These are phyloP conservation scores for Kalaharituber pfeilii DNA, from an alignment of 2,329 filamentous ascomycete genomes.

Conservation along the genomic window DNA sequence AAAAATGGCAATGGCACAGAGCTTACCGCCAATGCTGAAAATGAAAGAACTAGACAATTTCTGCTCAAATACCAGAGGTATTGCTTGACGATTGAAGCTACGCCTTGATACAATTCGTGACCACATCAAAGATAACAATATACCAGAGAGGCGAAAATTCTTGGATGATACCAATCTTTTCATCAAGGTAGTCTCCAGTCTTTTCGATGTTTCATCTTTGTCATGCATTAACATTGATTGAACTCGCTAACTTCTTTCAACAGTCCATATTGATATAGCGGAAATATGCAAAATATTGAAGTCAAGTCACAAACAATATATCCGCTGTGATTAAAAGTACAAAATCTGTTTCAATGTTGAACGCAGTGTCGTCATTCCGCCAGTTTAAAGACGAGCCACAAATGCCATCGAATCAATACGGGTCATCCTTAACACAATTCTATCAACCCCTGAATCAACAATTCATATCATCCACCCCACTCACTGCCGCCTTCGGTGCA, in stretches of 20 bases:
- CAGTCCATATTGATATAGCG: conserved; percentile 21
- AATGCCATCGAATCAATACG: background rate
- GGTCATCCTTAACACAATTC: conserved; percentile 4
- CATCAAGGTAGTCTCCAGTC: conserved; percentile 20
- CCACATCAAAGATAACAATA: conserved; percentile 20
- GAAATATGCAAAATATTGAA: conserved; percentile 21
- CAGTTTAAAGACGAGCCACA: conserved; percentile 15
- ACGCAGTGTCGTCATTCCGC: conserved; percentile 20
- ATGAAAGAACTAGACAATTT: conserved; percentile 20
- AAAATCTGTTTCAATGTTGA: conserved; percentile 22
- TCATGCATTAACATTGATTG: conserved; percentile 3
- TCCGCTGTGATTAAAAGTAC: conserved; percentile 21
- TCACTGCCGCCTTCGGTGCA: conserved; percentile 22
- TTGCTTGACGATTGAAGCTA: conserved; percentile 17
- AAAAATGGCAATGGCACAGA: conserved; percentile 19
- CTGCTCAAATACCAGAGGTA: conserved; percentile 19
- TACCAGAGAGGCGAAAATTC: conserved; percentile 19
- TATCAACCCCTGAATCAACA: conserved; percentile 8
- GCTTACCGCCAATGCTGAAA: conserved; percentile 20
- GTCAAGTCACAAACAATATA: conserved; percentile 18
- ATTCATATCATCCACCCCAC: conserved; percentile 19
- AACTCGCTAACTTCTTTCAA: conserved; percentile 1
- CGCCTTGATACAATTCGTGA: conserved; percentile 16
- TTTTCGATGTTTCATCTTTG: too few species aligned
- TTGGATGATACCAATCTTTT: conserved; percentile 23